phyloP scores from a whole-genome alignment of 805 yeast species.

The Ascoidea asiatica region DNA sequence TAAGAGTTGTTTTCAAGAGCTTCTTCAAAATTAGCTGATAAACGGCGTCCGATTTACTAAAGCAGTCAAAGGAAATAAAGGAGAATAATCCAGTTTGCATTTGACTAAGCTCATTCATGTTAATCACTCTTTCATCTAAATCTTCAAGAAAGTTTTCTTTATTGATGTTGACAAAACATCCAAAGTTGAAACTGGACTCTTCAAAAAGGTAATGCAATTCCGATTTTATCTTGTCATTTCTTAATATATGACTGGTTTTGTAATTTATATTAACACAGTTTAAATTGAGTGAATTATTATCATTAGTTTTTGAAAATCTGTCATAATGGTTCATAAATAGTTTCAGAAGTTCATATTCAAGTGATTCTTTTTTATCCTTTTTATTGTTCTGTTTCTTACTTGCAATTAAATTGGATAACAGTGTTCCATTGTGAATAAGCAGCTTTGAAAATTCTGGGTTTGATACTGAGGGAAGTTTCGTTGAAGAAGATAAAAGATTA shows the following conservation, averaged over 20 bases:
- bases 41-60: slow-evolving; percentile 77
- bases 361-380: not conserved
- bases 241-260: not conserved
- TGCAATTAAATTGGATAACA: not conserved
- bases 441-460: not conserved
- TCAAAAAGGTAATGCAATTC: slow-evolving; percentile 46
- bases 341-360: not conserved
- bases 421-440: not conserved
- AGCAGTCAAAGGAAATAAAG: slow-evolving; percentile 79
- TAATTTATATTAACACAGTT: not conserved
- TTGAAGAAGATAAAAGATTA: slow-evolving; percentile 35
- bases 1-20: slow-evolving; percentile 32
- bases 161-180: slow-evolving; percentile 73
- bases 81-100: slow-evolving; percentile 88
- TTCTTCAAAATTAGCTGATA: slow-evolving; percentile 55
- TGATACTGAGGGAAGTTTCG: not conserved
- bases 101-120: slow-evolving; percentile 13
- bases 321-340: not conserved
- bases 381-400: not conserved
- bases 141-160: no score
- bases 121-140: slow-evolving; percentile 19
- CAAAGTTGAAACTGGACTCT: slow-evolving; percentile 63
- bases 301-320: not conserved
- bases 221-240: slow-evolving; percentile 23
- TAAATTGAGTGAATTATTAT: no score